Base-by-base conservation (phyloP, 1,284 basidiomycete genomes). In the Inonotus hispidus region DNA sequence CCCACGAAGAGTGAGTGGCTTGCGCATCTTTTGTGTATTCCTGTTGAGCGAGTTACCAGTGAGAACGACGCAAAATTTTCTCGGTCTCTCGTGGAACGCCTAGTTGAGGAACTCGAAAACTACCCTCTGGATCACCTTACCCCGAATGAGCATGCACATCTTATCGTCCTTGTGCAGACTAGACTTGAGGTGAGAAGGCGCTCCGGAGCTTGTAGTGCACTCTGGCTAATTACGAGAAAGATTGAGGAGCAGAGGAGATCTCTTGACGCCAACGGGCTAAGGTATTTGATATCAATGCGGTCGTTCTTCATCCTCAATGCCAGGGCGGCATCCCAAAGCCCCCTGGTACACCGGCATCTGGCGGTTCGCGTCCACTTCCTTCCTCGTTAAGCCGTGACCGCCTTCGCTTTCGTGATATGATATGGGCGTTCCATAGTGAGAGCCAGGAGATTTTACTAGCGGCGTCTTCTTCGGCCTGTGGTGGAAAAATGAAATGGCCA, bases 371-470 rank as follows among this genome's bases (percentile, higher is more conserved):
- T 70, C 72, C 45, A 78, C 80, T 5, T 73, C 75, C 75, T 46
- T 56, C 56, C 16, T 39, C 59, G 37, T 79, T 79, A 38, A 78
- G 82, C 61, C 77, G 90, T 67, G 82, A 86, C 64, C 85, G 92
- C 14, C 78, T 96, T 55, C 85, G 92, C 21, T 95, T 92, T 71
- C 85, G 94, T 41, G 95, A 98, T 71, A 92, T 95, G 75, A 81
- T 96, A 8, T 98, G 95, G 94, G 95, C 95, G 0, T 94, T 90
- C 68, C 91, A 96, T 69, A 97, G 94, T 70, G 90, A 96, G 71
- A 92, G 86, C 67, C 94, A 98, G 69, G 92, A 91, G 23, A 73
- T 96, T 41, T 74, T 98, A 13, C 72, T 98, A 38, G 78, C 81
- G 25, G 85, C 87, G 1, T 88, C 92, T 0, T 81, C 81, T 2